Base-by-base conservation (phyloP, 257 asterid species). In the Striga asiatica region DNA sequence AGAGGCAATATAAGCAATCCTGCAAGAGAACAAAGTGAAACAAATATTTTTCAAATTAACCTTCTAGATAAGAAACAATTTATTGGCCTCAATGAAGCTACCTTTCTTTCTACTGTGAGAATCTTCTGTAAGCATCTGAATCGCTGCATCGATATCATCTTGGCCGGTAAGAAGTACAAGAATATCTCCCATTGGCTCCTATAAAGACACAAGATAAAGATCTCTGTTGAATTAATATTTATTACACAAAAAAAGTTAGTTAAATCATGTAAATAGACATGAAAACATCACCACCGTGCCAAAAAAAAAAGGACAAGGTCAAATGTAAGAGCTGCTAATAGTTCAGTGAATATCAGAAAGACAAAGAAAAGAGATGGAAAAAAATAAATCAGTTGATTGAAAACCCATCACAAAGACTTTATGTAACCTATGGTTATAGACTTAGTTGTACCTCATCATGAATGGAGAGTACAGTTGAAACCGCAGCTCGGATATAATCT, bases 101-200 rank as follows among this genome's bases (percentile, higher is more conserved):
- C 93, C 97, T 88, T 76, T 69, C 38, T 78, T 80, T 70, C 65
- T 73, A 13, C 66, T 66, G 52, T 71, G 72, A 57, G 89, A 67
- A 74, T 87, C 97, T 74, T 91, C 98, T 25, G 93, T 69, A 47
- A 91, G 89, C 79, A 91, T 65, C 74, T 77, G 89, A 46, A 77
- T 74, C 38, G 95, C 95, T 64, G 91, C 87, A 71, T 91, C 97
- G 73, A 91, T 87, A 71, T 87, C 98, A 69, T 91, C 98, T 82
- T 91, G 95, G 57, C 98, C 97, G 2, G 97, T 91, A 39, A 91
- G 93, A 66, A 91, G 84, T 50, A 87, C 94, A 64, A 91, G 77
- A 67, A 91, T 77, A 77, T 91, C 98, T 47, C 98, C 98, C 74
- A 54, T 42, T 31, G 94, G 79, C 78, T 82, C 98, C 98, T 91